Base-by-base conservation (phyloP, 805 yeast genomes). In the Spathaspora gorwiae region DNA sequence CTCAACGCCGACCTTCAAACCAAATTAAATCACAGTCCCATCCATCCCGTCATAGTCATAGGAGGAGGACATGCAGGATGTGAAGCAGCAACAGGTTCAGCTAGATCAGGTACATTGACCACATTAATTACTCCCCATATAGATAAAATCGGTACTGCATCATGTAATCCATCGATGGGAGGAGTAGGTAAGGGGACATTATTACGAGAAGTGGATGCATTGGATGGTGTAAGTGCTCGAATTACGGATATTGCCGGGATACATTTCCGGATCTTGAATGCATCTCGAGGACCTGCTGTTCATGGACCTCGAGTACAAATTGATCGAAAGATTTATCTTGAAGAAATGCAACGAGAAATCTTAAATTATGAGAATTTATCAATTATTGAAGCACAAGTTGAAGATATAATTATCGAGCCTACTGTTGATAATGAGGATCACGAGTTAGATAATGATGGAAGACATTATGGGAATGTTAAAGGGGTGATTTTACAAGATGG, bases 11-110 rank as follows among this genome's bases (percentile, higher is more conserved):
- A 73, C 6, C 54, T 74, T 11, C 52, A 55, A 34, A 38, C 42
- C 3, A 60, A 59, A 19, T 57, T 77, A 12, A 48, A 54, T 3
- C 44, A 47, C 6, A 57, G 68, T 15, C 63, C 64, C 1, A 48
- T 54, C 10, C 70, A 66, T 39, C 92, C 90, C 0, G 97, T 90
- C 0, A 76, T 92, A 1, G 92, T 94, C 5, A 80, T 94, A 15
- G 99, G 99, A 5, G 99, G 95, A 10, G 99, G 99, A 0, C 99
- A 94, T 69, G 99, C 99, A 32, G 99, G 99, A 10, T 84, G 96
- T 54, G 99, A 94, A 64, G 99, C 99, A 0, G 94, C 96, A 2
- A 75, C 97, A 0, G 98, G 92, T 0, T 74, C 96, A 1, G 96
- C 98, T 0, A 73, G 99, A 50, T 60, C 87, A 1, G 97, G 97